These are phyloP conservation scores for Rhynchosporium graminicola DNA, from an alignment of 2,329 filamentous ascomycete species.

Conservation along the genomic window DNA sequence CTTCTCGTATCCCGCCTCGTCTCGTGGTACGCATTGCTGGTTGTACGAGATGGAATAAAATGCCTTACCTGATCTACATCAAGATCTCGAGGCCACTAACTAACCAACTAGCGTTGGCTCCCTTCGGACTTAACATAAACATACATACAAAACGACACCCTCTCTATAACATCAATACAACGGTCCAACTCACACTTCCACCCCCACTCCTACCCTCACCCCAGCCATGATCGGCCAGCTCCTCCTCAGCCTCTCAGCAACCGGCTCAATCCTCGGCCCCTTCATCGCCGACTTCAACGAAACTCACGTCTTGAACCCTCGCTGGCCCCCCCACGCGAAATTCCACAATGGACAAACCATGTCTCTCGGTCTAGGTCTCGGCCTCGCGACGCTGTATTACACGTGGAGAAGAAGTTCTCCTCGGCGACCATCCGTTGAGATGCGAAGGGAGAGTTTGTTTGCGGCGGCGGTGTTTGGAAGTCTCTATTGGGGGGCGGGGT, in stretches of 20 bases:
- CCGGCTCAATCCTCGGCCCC: slow-evolving; percentile 29
- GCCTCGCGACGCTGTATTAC: slow-evolving; percentile 44
- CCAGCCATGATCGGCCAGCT: slow-evolving; percentile 24
- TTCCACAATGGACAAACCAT: slow-evolving; percentile 57
- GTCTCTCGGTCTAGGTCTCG: slow-evolving; percentile 46
- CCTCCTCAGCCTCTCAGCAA: slow-evolving; percentile 32
- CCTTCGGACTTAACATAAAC: too few species aligned
- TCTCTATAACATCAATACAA: background rate
- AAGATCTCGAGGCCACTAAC: too few species aligned
- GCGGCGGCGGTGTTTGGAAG: slow-evolving; percentile 44
- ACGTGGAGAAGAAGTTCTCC: slow-evolving; percentile 31
- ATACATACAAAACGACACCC: too few species aligned
- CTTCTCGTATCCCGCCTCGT: too few species aligned
- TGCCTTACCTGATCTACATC: too few species aligned
- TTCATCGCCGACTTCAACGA: slow-evolving; percentile 44
- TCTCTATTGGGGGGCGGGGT: slow-evolving; percentile 47
- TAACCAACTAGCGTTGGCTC: too few species aligned
- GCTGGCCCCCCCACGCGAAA: slow-evolving; percentile 52
- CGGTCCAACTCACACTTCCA: background rate
- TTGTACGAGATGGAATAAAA: too few species aligned
- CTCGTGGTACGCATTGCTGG: too few species aligned
- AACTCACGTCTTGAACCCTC: slow-evolving; percentile 50
- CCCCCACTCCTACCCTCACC: background rate
- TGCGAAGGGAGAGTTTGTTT: slow-evolving; percentile 32
- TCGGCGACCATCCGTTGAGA: background rate